Evolutionary conservation across 805 yeast species (phyloP).

Genomic region (Wickerhamomyces mucosus): DNA sequence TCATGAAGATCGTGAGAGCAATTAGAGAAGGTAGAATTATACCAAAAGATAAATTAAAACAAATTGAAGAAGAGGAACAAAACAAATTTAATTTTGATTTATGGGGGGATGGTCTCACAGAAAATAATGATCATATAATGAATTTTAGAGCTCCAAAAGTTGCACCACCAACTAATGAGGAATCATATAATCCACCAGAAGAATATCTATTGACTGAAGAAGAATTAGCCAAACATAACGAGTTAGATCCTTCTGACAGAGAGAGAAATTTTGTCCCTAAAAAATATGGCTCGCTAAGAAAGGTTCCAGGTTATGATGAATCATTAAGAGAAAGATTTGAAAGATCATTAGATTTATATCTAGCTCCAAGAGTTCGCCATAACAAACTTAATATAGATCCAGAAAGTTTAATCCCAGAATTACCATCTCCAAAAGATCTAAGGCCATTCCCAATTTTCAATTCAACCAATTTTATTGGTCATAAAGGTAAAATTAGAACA

Average conservation of each 20-base stretch:
- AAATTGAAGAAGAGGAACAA: conserved; percentile 36
- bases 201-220: conserved; percentile 80
- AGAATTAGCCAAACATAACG: conserved; percentile 65
- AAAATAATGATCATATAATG: conserved; percentile 72
- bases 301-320: conserved; percentile 89
- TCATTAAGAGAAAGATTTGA: conserved; percentile 86
- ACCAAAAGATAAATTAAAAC: conserved; percentile 53
- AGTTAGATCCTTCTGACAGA: conserved; percentile 65
- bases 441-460: conserved; percentile 94
- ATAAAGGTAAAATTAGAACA: conserved; percentile 71
- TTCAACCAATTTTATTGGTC: conserved; percentile 80
- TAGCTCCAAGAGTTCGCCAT: conserved; percentile 93
- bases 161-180: conserved; percentile 95
- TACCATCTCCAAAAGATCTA: conserved; percentile 93
- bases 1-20: conserved; percentile 94
- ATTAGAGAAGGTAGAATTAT: conserved; percentile 93
- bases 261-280: conserved; percentile 74
- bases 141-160: conserved; percentile 89
- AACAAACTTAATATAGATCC: conserved; percentile 91
- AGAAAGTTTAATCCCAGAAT: conserved; percentile 87
- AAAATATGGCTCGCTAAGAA: conserved; percentile 72
- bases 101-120: conserved; percentile 70
- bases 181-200: conserved; percentile 94
- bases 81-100: conserved; percentile 54
- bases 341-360: conserved; percentile 83